These are phyloP conservation scores for Closterium sp. DNA, from an alignment of 139 green algal species.

Conservation along the genomic window DNA sequence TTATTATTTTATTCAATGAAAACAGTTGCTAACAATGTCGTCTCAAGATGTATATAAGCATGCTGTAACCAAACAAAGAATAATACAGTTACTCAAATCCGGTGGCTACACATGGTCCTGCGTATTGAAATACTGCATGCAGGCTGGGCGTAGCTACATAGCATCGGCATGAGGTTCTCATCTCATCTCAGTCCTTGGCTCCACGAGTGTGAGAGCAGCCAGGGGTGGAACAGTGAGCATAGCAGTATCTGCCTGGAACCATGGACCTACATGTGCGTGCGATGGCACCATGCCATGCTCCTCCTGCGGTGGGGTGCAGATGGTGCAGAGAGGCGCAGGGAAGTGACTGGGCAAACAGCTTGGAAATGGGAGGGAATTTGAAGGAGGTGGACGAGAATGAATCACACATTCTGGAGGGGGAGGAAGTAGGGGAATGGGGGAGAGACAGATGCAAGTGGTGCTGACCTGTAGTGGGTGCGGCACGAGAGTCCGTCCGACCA, in stretches of 20 bases:
- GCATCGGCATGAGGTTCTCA: no score
- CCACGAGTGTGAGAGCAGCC: neutral
- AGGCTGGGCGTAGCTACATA: no score
- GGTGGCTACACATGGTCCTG: no score
- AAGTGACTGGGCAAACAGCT: neutral
- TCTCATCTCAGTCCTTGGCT: neutral
- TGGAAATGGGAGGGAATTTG: neutral
- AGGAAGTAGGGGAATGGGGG: neutral
- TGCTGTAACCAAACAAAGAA: no score
- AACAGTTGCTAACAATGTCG: no score
- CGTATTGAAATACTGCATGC: no score
- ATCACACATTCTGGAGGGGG: no score
- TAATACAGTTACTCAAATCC: no score
- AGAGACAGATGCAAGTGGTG: neutral
- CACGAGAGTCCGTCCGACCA: neutral
- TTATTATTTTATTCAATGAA: no score
- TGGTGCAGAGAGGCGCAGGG: no score
- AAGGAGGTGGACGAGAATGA: neutral
- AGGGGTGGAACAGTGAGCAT: neutral
- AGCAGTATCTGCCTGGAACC: no score
- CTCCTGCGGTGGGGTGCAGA: neutral
- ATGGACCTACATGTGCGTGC: neutral
- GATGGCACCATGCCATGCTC: neutral
- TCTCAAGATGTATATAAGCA: no score
- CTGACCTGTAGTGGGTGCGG: constrained; percentile 31